Evolutionary conservation across 2,329 filamentous ascomycete genomes (phyloP).

Genomic region (Pochonia chlamydosporia): DNA sequence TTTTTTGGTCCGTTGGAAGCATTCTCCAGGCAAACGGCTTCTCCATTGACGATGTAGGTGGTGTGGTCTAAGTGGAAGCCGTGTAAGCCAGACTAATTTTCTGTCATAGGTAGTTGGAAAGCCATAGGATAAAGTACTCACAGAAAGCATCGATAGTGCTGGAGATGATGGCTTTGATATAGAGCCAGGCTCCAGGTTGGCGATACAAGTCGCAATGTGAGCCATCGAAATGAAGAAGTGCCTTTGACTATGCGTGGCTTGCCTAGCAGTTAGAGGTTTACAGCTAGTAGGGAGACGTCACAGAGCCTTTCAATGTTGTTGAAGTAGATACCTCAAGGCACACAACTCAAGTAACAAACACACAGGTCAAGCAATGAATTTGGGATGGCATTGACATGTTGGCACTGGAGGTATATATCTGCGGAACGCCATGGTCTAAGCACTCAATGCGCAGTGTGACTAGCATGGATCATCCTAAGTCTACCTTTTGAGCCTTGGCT

Average conservation of each 20-base stretch:
- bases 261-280: not conserved
- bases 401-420: conserved; percentile 7
- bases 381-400: not conserved
- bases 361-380: not conserved
- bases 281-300: not conserved
- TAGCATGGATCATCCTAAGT: conserved; percentile 1
- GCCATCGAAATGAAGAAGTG: conserved; percentile 39
- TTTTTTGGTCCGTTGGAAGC: conserved; percentile 48
- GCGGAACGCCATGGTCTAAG: not conserved
- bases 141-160: conserved; percentile 37
- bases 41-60: conserved; percentile 21
- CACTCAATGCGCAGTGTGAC: not conserved
- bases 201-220: conserved; percentile 57
- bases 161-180: conserved; percentile 46
- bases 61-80: conserved; percentile 6
- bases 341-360: not conserved
- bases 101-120: not conserved
- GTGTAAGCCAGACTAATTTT: conserved; percentile 5
- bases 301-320: not conserved
- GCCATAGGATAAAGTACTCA: conserved; percentile 27
- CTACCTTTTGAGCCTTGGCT: conserved; percentile 5
- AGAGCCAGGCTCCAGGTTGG: conserved; percentile 42
- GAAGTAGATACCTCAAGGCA: not conserved
- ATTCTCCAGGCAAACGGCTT: conserved; percentile 54
- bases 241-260: not conserved